Evolutionary conservation across 352 stramenopile genomes (phyloP).

Genomic region (Phytophthora kernoviae): DNA sequence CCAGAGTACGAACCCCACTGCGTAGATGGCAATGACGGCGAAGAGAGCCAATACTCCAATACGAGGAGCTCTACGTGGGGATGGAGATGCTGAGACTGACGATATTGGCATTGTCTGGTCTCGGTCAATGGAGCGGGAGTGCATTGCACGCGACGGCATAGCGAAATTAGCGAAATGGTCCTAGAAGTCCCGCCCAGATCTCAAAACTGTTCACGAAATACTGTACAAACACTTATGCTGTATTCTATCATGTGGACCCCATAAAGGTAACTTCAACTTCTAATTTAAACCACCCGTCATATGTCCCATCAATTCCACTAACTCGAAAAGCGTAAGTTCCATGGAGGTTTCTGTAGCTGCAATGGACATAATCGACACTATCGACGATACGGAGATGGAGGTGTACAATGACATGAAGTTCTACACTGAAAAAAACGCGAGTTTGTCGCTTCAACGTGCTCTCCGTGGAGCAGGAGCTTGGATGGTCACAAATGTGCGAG

Average conservation of each 20-base stretch:
- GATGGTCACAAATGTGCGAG: conserved; percentile 23
- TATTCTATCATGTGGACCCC: neutral
- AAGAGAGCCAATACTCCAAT: conserved; percentile 27
- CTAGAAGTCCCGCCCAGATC: too few species aligned
- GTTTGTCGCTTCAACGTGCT: conserved; percentile 22
- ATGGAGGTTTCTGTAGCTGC: conserved; percentile 15
- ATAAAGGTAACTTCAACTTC: conserved; percentile 18
- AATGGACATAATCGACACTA: conserved; percentile 10
- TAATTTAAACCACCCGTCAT: neutral
- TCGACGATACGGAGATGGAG: too few species aligned
- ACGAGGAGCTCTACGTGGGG: conserved; percentile 19
- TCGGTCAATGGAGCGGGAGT: neutral
- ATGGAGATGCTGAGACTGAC: neutral
- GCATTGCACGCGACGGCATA: conserved; percentile 12
- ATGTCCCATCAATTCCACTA: too few species aligned
- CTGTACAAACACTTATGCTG: conserved; percentile 3
- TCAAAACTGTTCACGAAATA: neutral
- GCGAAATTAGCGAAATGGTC: too few species aligned
- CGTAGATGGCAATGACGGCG: conserved; percentile 32
- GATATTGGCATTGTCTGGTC: neutral
- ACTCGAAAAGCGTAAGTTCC: neutral
- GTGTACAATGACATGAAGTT: conserved; percentile 1
- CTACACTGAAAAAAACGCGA: conserved; percentile 14
- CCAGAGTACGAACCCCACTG: conserved; percentile 34
- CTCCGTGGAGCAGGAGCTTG: conserved; percentile 13